These are phyloP conservation scores for Talaromyces rugulosus DNA, from an alignment of 2,329 filamentous ascomycete species.

Conservation along the genomic window DNA sequence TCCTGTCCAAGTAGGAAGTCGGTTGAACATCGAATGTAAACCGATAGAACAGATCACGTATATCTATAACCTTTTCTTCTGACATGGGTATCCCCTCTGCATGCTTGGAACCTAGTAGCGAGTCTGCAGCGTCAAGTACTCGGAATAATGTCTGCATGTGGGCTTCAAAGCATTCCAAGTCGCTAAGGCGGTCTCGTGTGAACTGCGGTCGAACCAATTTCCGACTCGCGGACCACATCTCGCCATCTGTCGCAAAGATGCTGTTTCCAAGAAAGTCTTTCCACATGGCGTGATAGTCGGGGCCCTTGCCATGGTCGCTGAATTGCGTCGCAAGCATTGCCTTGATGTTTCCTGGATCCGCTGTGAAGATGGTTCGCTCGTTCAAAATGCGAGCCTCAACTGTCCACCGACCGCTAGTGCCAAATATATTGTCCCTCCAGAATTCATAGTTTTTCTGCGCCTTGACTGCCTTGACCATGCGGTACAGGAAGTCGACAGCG, in stretches of 20 bases:
- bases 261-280: constrained; percentile 42
- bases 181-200: constrained; percentile 60
- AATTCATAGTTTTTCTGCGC: not conserved
- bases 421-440: not conserved
- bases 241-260: constrained; percentile 49
- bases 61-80: constrained; percentile 47
- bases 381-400: not conserved
- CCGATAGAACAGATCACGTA: constrained; percentile 60
- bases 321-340: constrained; percentile 84
- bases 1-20: constrained; percentile 61
- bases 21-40: constrained; percentile 66
- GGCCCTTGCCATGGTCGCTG: constrained; percentile 74
- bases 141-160: constrained; percentile 56
- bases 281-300: constrained; percentile 63
- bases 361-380: constrained; percentile 17
- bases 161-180: constrained; percentile 55
- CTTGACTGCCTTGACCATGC: not conserved
- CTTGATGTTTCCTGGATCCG: constrained; percentile 65
- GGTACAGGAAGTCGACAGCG: not conserved
- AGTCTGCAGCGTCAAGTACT: constrained; percentile 33
- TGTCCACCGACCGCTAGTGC: not conserved
- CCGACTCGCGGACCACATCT: constrained; percentile 62
- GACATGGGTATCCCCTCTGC: constrained; percentile 23
- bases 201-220: constrained; percentile 69
- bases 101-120: constrained; percentile 31